Evolutionary conservation across 306 rosid genomes (phyloP), one percentile per base, ranked within the genome.

Genomic region (Senna tora): DNA sequence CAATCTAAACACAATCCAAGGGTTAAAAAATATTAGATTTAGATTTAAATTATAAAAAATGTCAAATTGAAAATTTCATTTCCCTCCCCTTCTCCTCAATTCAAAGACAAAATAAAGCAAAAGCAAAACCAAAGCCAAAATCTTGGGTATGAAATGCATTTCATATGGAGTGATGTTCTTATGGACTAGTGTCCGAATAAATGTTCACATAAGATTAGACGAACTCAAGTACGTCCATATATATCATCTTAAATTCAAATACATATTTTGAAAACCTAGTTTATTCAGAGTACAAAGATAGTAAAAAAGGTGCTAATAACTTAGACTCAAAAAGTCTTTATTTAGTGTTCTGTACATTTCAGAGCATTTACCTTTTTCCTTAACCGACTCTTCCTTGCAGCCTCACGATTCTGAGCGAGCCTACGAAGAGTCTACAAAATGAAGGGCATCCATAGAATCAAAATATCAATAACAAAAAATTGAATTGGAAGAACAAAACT

Each of bases 391-490:
- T 92, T 92, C 84, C 82, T 85, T 5, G 96, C 98, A 50, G 96
- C 98, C 80, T 92, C 98, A 41, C 96, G 87, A 87, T 92, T 92
- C 76, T 92, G 93, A 19, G 90, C 96, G 43, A 90, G 71, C 81
- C 98, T 59, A 4, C 92, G 92, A 20, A 90, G 83, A 10, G 83
- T 71, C 97, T 93, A 13, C 16, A 47, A 84, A 19, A 70, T 17
- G 16, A 36, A 19, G 7, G 0, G 12, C 28, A 75, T 42, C 14
- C 76, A 64, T 43, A 38, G 25, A 69, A 43, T 58, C 19, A 7
- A 49, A 53, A 38, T 12, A 60, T 65, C 20, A 82, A 19, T 22
- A 22, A 65, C 33, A 1, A 1, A 66, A 33, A 67, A 49, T 41
- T 38, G 14, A 28, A 36, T 51, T 42, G 38, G 22, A 2, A n/a